Conservation (phyloP, 1,284 basidiomycete species). For the Rhodotorula sp. region DNA sequence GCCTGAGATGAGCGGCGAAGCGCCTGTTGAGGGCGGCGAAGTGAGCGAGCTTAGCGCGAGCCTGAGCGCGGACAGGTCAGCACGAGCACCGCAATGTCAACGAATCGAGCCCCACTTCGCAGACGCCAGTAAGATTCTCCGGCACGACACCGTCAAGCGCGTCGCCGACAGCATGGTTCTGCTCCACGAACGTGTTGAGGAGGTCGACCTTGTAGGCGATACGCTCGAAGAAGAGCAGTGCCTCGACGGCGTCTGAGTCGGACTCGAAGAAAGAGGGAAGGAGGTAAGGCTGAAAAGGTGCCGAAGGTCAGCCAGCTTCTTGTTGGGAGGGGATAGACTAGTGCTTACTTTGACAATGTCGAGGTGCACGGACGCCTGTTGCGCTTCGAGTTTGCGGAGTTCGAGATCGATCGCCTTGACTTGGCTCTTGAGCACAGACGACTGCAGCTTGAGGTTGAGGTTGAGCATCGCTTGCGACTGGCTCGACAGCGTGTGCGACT, state of each 20-base stretch:
- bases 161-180: constrained; percentile 76
- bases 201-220: constrained; percentile 79
- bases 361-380: constrained; percentile 73
- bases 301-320: not conserved
- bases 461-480: constrained; percentile 81
- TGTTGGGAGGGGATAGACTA: constrained; percentile 19
- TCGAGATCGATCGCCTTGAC: constrained; percentile 83
- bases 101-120: constrained; percentile 62
- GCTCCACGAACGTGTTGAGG: constrained; percentile 73
- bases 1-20: constrained; percentile 73
- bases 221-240: constrained; percentile 86
- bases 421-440: constrained; percentile 81
- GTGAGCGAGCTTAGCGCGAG: constrained; percentile 73
- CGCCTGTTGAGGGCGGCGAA: constrained; percentile 80
- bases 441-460: constrained; percentile 86
- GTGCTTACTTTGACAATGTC: constrained; percentile 52
- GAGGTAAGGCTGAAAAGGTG: constrained; percentile 64
- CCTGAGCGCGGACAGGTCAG: constrained; percentile 51
- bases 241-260: constrained; percentile 79
- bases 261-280: constrained; percentile 76
- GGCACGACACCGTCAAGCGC: constrained; percentile 73
- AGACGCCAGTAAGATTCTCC: constrained; percentile 78
- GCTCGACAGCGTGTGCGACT: constrained; percentile 69
- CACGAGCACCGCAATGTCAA: not conserved
- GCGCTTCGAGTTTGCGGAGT: constrained; percentile 74